Base-by-base conservation (phyloP, 208 protist genomes). In the Lotmaria passim region DNA sequence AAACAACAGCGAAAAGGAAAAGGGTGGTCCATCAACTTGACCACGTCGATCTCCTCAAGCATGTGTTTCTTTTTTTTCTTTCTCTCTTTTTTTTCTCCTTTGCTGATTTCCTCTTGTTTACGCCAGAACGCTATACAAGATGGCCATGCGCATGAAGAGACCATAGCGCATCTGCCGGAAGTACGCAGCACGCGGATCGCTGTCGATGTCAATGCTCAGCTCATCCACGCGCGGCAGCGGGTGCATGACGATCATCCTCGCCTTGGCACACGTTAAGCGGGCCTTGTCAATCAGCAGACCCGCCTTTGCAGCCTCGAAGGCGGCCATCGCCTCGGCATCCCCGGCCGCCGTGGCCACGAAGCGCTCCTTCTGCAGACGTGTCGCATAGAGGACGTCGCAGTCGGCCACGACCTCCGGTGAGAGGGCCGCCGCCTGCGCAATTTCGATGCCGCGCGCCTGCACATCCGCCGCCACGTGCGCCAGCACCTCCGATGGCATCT, bases 101-200 rank as follows among this genome's bases (percentile, higher is more conserved):
- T 56, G 41, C 14, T 52, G 0, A 17, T 62, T 56, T 15, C 46
- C 31, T 56, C 26, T 47, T 50, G 17, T 21, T 72, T 60, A 82
- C 4, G 74, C 70, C 28, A 98, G 83, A 23, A 98, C 85, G 50
- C 85, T 90, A 48, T 86, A 98, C 12, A 99, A 81, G 50, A 99
- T 85, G 26, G 98, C 97, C 98, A 99, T 99, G 69, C 98, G 96
- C 79, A 99, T 96, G 73, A 97, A 99, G 77, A 99, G 86, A 14
- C 98, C 98, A 67, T 99, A 97, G 59, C 93, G 89, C 96, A 99
- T 98, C 85, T 99, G 97, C 36, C 94, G 86, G 81, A 99, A 99
- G 90, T 99, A 99, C 23, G 91, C 96, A 5, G 97, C 94, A 59
- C 98, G 92, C 30, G 97, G 95, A 77, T 99, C 98, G 51, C 66